phyloP scores from a whole-genome alignment of 1,139 yeast genomes.

The Lodderomyces oxycetoniae region DNA sequence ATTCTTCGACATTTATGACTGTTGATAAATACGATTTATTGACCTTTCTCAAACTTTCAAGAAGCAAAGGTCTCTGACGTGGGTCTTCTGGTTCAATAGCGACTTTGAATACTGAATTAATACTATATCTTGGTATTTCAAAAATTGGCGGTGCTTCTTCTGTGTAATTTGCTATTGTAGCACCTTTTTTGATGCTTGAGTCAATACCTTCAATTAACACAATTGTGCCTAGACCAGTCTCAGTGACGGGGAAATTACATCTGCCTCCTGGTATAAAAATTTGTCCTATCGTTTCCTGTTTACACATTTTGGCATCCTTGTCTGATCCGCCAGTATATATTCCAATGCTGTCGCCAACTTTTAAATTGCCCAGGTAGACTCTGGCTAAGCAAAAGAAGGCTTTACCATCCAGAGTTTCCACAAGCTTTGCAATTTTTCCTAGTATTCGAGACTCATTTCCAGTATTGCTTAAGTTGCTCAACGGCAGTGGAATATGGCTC shows the following conservation, averaged over 20 bases:
- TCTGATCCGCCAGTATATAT: slow-evolving; percentile 60
- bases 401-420: slow-evolving; percentile 48
- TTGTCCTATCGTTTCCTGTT: slow-evolving; percentile 37
- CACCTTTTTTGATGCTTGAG: slow-evolving; percentile 54
- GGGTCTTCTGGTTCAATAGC: slow-evolving; percentile 82
- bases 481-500: slow-evolving; percentile 38
- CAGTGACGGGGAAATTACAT: slow-evolving; percentile 53
- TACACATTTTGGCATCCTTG: slow-evolving; percentile 45
- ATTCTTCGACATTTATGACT: slow-evolving; percentile 70
- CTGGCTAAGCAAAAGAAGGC: slow-evolving; percentile 54
- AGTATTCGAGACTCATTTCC: slow-evolving; percentile 15
- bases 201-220: slow-evolving; percentile 66
- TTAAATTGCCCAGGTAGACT: slow-evolving; percentile 56
- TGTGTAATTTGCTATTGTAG: slow-evolving; percentile 26
- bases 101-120: slow-evolving; percentile 66
- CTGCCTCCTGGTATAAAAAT: slow-evolving; percentile 69
- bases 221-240: slow-evolving; percentile 59
- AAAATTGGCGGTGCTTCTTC: slow-evolving; percentile 18
- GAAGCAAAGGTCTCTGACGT: slow-evolving; percentile 67
- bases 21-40: slow-evolving; percentile 64
- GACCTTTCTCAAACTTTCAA: slow-evolving; percentile 61
- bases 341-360: slow-evolving; percentile 42
- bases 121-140: slow-evolving; percentile 40
- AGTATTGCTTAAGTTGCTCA: neutral
- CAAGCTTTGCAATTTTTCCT: slow-evolving; percentile 59